These are phyloP conservation scores for Pseudogymnoascus sp. DNA, from an alignment of 2,329 filamentous ascomycete genomes.

Conservation along the genomic window DNA sequence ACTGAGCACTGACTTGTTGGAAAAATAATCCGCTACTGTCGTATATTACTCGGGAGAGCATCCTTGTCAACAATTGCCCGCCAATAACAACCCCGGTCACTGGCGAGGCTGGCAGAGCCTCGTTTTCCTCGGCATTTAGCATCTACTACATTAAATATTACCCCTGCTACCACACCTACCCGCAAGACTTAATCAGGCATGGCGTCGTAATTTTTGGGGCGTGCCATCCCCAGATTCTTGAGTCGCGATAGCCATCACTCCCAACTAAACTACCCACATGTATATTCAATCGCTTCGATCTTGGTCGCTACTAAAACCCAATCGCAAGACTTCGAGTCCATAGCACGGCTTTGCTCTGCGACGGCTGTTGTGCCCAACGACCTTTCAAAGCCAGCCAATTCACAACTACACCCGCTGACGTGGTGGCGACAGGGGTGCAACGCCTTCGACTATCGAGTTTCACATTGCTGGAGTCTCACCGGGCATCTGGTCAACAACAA, in stretches of 20 bases:
- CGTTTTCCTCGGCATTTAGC: neutral
- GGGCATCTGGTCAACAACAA: neutral
- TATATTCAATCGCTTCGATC: neutral
- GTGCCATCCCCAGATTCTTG: neutral
- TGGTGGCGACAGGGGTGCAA: neutral
- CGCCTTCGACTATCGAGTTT: neutral
- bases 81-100: neutral
- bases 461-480: neutral
- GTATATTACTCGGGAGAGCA: neutral
- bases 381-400: neutral
- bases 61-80: neutral
- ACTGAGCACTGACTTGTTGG: neutral
- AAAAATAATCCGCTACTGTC: neutral
- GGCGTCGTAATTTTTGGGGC: neutral
- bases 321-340: neutral
- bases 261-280: neutral
- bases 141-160: neutral
- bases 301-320: neutral
- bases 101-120: neutral
- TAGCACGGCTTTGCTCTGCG: neutral
- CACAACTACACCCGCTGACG: neutral
- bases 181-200: neutral
- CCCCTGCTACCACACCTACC: neutral
- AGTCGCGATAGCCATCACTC: neutral
- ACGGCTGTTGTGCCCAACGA: neutral